These are phyloP conservation scores for Aspergillus steynii DNA, from an alignment of 495 filamentous ascomycete genomes.

Conservation along the genomic window DNA sequence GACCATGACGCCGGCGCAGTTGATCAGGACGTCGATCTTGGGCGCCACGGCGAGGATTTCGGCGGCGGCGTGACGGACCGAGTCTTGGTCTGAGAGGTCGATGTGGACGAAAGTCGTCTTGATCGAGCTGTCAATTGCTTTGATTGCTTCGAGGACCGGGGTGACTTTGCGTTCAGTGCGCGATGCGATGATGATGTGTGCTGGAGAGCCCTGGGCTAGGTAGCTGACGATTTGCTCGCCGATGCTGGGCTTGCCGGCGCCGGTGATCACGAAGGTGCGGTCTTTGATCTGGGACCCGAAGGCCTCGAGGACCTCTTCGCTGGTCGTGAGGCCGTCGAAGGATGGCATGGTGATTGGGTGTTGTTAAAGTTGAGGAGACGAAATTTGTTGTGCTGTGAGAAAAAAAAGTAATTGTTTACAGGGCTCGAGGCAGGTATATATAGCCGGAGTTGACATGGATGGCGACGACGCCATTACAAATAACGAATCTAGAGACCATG, in stretches of 20 bases:
- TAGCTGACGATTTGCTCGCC: not conserved
- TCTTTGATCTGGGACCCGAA: not conserved
- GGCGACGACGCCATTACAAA: too few relatives aligned
- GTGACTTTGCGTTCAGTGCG: not conserved
- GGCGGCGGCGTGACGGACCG: constrained; percentile 41
- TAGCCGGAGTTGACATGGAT: too few relatives aligned
- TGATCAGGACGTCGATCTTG: constrained; percentile 47
- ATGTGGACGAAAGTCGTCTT: not conserved
- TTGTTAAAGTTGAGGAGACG: not conserved
- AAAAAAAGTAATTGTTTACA: too few relatives aligned
- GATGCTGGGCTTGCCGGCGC: not conserved
- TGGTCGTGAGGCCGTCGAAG: not conserved
- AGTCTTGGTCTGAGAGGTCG: constrained; percentile 35
- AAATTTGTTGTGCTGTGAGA: too few relatives aligned
- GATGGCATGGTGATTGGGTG: not conserved
- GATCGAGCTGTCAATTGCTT: not conserved
- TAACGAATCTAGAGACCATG: too few relatives aligned
- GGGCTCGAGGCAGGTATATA: too few relatives aligned
- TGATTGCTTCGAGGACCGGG: not conserved
- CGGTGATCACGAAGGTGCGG: not conserved
- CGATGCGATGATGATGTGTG: not conserved
- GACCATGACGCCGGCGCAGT: constrained; percentile 52
- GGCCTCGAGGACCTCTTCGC: not conserved
- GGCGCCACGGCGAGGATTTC: constrained; percentile 36
- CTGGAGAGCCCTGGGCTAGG: not conserved